These are phyloP conservation scores for Aspergillus floridensis DNA, from an alignment of 2,329 filamentous ascomycete species.

Conservation along the genomic window DNA sequence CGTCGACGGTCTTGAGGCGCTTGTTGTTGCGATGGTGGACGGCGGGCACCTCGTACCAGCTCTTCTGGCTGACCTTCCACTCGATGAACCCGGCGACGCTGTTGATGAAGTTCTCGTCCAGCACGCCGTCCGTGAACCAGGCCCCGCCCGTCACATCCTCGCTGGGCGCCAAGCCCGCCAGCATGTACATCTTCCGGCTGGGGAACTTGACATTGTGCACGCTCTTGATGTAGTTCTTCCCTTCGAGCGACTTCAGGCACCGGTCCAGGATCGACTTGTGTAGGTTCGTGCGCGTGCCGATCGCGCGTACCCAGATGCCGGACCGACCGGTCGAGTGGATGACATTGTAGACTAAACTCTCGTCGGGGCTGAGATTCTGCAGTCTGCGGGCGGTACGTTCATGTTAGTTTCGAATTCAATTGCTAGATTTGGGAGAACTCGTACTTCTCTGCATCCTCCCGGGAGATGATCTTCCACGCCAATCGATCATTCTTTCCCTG, in stretches of 20 bases:
- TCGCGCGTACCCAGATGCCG: slow-evolving; percentile 86
- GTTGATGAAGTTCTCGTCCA: slow-evolving; percentile 86
- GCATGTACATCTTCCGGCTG: slow-evolving; percentile 94
- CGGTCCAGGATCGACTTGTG: slow-evolving; percentile 80
- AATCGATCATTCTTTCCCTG: slow-evolving; percentile 44
- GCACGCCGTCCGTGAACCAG: slow-evolving; percentile 88
- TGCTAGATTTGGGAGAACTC: background rate
- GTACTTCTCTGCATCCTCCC: slow-evolving; percentile 51
- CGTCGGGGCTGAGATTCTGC: slow-evolving; percentile 58
- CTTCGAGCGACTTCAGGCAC: slow-evolving; percentile 78
- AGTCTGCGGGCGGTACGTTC: slow-evolving; percentile 26
- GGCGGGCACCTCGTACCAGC: slow-evolving; percentile 59
- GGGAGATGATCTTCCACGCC: slow-evolving; percentile 49
- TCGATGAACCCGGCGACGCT: slow-evolving; percentile 71
- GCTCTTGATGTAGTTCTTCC: slow-evolving; percentile 76
- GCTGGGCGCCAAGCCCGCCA: slow-evolving; percentile 76
- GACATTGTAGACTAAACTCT: slow-evolving; percentile 80
- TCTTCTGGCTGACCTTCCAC: slow-evolving; percentile 67
- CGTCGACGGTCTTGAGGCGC: slow-evolving; percentile 37
- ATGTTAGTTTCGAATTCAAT: no score
- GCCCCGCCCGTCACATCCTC: slow-evolving; percentile 90
- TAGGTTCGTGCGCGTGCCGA: slow-evolving; percentile 76
- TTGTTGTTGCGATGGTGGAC: slow-evolving; percentile 45
- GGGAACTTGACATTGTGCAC: slow-evolving; percentile 92
- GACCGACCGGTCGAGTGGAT: slow-evolving; percentile 82